These are phyloP conservation scores for Eremochloa ophiuroides DNA, from an alignment of 176 grass and related monocot species.

Conservation along the genomic window DNA sequence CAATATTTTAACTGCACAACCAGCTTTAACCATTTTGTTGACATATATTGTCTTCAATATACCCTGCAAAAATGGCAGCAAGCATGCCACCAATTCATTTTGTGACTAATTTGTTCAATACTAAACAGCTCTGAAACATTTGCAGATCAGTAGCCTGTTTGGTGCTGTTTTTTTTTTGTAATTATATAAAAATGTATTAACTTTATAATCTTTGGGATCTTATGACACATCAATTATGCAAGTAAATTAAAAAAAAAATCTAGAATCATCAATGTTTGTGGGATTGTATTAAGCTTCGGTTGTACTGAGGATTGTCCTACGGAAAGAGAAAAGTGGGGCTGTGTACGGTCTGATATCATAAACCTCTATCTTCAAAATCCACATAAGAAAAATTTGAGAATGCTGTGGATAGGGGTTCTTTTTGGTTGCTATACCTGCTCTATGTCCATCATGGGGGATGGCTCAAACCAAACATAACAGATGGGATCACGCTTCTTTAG, in stretches of 20 bases:
- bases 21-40: not conserved
- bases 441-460: not conserved
- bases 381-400: not conserved
- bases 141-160: too few relatives aligned
- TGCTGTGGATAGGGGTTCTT: not conserved
- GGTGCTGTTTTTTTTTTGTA: too few relatives aligned
- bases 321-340: not conserved
- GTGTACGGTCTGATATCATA: not conserved
- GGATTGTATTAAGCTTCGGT: too few relatives aligned
- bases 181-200: too few relatives aligned
- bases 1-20: not conserved
- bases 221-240: too few relatives aligned
- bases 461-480: not conserved
- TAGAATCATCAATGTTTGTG: too few relatives aligned
- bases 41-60: not conserved
- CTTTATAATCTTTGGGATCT: too few relatives aligned
- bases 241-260: too few relatives aligned
- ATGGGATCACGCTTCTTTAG: not conserved
- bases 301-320: too few relatives aligned
- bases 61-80: not conserved
- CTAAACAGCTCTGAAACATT: too few relatives aligned
- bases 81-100: not conserved
- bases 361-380: not conserved
- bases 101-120: not conserved
- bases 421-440: not conserved